phyloP scores from a whole-genome alignment of 768 basidiomycete genomes.

The Tulasnella sp. region DNA sequence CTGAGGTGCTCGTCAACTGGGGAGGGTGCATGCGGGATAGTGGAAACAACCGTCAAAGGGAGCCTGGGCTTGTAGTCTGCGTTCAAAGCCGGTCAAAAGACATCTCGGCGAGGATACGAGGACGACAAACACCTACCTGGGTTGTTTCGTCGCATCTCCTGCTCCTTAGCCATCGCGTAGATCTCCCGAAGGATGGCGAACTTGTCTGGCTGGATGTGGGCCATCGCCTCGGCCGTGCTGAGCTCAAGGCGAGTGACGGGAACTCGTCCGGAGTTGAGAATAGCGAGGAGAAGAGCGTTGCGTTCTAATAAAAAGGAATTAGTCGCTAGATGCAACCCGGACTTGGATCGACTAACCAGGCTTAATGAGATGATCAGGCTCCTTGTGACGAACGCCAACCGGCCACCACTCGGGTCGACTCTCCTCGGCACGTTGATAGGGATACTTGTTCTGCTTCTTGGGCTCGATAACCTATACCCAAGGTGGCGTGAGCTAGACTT shows the following conservation, averaged over 20 bases:
- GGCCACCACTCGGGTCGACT: constrained; percentile 32
- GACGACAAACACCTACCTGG: neutral
- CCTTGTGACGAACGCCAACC: constrained; percentile 25
- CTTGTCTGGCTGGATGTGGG: constrained; percentile 23
- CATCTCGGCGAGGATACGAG: neutral
- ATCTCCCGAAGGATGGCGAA: constrained; percentile 25
- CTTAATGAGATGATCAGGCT: constrained; percentile 31
- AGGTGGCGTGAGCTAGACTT: neutral
- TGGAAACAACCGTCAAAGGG: neutral
- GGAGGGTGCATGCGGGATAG: neutral
- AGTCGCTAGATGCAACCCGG: neutral
- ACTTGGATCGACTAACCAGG: constrained; percentile 22
- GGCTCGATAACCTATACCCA: constrained; percentile 24
- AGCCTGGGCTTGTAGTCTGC: neutral
- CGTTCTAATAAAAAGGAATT: constrained; percentile 24
- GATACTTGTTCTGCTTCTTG: constrained; percentile 28
- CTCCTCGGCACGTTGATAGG: constrained; percentile 30
- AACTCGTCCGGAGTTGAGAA: constrained; percentile 22
- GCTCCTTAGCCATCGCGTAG: constrained; percentile 27
- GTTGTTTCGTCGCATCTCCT: constrained; percentile 20
- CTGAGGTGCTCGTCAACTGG: neutral
- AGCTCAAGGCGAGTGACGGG: constrained; percentile 25
- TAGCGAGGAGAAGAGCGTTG: constrained; percentile 22
- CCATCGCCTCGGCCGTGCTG: constrained; percentile 23
- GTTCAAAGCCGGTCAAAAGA: no score